Evolutionary conservation across 495 filamentous ascomycete genomes (phyloP), one percentile per base, ranked within the genome.

Genomic region (Letharia lupina): DNA sequence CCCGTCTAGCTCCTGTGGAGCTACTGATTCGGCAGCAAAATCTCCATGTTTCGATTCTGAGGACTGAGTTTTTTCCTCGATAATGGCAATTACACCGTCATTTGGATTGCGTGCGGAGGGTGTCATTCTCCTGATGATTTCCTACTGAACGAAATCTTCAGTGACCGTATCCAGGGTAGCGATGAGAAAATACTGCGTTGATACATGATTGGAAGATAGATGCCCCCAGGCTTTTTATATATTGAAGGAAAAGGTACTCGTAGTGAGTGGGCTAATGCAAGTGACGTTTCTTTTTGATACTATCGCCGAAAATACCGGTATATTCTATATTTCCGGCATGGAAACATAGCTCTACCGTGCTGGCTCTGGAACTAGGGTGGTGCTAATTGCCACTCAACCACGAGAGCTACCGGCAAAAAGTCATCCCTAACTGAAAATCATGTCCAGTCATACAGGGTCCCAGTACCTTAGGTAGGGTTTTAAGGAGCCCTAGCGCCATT

Each of bases 201-300:
- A 56, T 56, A 56, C 52, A 56, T 56, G 52, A 16, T 56, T 4
- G 8, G 6, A 52, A 31, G n/a, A 31, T 31, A 13, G 28, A 31
- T 12, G 28, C 10, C 23, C 23, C 16, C 1, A 23, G 47, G 11
- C 31, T 6, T 35, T 59, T 58, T 28, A 28, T 37, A 59, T 35
- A 59, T 18, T 59, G 31, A 37, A 18, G 16, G 31, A 58, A 35
- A 35, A 13, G 41, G 41, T 12, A 42, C 23, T 39, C 4, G 37
- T 39, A 39, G 37, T 39, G 37, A 39, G 37, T 6, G 56, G 31
- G 31, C 57, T 60, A 60, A 60, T 60, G 57, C 57, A 37, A 41
- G 5, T 60, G 57, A 39, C 13, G 56, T 9, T 59, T 37, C 11
- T 12, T 39, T 39, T 39, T 39, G 37, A 39, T 39, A 39, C 37